Conservation (phyloP, 208 protist species). For the Leptomonas seymouri region DNA sequence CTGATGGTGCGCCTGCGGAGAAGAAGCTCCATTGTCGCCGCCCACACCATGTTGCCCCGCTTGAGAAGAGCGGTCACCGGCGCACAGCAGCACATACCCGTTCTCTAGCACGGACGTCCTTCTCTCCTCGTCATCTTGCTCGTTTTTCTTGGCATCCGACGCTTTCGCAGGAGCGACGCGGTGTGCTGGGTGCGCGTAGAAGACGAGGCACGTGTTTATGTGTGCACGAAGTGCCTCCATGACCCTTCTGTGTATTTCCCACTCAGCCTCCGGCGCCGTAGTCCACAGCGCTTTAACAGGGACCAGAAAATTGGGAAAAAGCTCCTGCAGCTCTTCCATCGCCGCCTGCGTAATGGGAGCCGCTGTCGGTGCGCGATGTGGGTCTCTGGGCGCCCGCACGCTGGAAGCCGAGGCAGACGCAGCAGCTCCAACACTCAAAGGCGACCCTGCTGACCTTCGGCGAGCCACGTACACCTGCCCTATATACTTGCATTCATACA, state of each 20-base stretch:
- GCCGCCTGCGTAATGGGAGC: neutral
- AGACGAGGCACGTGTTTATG: neutral
- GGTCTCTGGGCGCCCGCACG: neutral
- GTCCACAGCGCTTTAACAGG: slow-evolving; percentile 51
- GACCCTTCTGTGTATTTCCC: slow-evolving; percentile 6
- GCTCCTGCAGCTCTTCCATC: slow-evolving; percentile 19
- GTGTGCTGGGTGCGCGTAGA: slow-evolving; percentile 22
- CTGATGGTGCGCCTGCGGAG: neutral
- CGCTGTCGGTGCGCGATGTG: neutral
- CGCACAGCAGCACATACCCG: slow-evolving; percentile 25
- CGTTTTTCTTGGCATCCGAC: neutral
- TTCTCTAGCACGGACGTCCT: slow-evolving; percentile 14
- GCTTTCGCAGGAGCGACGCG: neutral
- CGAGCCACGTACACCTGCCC: slow-evolving; percentile 25
- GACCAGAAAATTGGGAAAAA: slow-evolving; percentile 69
- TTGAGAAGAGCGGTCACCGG: neutral
- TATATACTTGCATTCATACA: slow-evolving; percentile 32
- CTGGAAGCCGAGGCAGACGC: neutral
- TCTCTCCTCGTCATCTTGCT: neutral
- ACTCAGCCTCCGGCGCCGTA: slow-evolving; percentile 17
- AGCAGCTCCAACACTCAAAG: neutral
- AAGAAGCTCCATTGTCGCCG: neutral
- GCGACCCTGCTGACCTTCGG: neutral
- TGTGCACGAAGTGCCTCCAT: slow-evolving; percentile 15
- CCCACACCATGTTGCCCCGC: neutral